A percentile compares a stretch with the other conserved stretches of the same genome.
Evolutionary conservation across 768 basidiomycete species (phyloP).

Genomic region (Calocera viscosa): DNA sequence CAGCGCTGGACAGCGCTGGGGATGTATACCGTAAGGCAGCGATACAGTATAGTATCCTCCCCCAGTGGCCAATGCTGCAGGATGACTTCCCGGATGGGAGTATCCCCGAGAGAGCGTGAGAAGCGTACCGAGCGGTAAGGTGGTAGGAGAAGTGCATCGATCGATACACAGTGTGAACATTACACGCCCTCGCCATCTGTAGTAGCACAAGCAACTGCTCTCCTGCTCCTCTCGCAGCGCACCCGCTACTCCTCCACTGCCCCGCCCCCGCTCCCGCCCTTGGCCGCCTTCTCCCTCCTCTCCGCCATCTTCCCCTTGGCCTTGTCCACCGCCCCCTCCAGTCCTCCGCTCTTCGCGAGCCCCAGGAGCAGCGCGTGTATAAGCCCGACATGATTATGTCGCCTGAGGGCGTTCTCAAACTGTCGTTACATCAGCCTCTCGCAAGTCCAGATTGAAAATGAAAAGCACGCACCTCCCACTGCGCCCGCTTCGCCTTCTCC

Average conservation of each 20-base stretch:
- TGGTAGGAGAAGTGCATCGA: too few relatives aligned
- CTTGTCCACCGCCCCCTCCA: constrained; percentile 29
- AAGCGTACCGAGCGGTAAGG: too few relatives aligned
- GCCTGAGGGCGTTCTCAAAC: constrained; percentile 79
- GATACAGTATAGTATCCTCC: too few relatives aligned
- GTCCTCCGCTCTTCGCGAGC: constrained; percentile 56
- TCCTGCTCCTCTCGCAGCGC: too few relatives aligned
- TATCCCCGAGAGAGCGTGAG: too few relatives aligned
- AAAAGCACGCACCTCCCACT: constrained; percentile 58
- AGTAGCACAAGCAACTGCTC: too few relatives aligned
- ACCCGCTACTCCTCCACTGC: not conserved
- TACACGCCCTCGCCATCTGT: too few relatives aligned
- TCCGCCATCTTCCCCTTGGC: constrained; percentile 11
- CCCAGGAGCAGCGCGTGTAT: constrained; percentile 60
- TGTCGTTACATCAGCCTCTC: constrained; percentile 21
- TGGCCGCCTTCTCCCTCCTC: constrained; percentile 13
- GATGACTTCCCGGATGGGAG: too few relatives aligned
- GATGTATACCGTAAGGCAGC: too few relatives aligned
- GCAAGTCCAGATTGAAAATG: not conserved
- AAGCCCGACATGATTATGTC: constrained; percentile 78
- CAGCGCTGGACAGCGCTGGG: too few relatives aligned
- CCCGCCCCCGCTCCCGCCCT: constrained; percentile 5
- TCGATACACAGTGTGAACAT: too few relatives aligned
- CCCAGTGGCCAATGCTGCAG: too few relatives aligned
- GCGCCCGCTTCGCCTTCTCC: constrained; percentile 62